Conservation (phyloP, 202 grass and related monocot genomes). For the Dendrocalamus latiflorus region DNA sequence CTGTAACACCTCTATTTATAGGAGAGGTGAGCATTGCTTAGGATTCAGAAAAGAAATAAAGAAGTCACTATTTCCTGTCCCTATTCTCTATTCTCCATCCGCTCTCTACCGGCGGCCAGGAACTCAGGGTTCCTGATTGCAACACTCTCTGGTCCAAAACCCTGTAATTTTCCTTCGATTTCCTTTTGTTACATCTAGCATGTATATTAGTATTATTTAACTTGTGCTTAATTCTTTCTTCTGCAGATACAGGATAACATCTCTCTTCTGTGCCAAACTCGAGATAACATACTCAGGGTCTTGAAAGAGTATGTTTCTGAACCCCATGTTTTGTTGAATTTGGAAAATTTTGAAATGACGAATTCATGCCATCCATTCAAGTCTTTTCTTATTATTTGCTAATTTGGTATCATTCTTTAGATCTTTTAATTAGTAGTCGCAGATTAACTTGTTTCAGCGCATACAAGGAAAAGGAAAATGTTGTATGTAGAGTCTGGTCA, state of each 20-base stretch:
- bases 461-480: not conserved
- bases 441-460: not conserved
- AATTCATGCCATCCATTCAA: constrained; percentile 5
- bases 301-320: constrained; percentile 85
- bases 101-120: no score
- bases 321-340: constrained; percentile 7
- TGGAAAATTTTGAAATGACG: not conserved
- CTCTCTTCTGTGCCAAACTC: constrained; percentile 73
- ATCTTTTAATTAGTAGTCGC: not conserved
- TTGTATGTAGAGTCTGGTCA: not conserved
- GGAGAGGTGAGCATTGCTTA: no score
- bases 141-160: not conserved
- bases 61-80: no score
- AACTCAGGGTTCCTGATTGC: no score
- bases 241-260: constrained; percentile 93
- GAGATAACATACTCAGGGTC: constrained; percentile 82
- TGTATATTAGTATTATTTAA: constrained; percentile 16
- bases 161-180: not conserved
- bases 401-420: not conserved
- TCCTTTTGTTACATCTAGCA: not conserved
- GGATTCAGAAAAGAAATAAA: no score
- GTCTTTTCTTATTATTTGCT: constrained; percentile 1
- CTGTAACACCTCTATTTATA: no score
- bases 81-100: no score
- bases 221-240: not conserved